Evolutionary conservation across 768 basidiomycete species (phyloP), one percentile per base, ranked within the genome.

Genomic region (Symmetrospora coprosmae): DNA sequence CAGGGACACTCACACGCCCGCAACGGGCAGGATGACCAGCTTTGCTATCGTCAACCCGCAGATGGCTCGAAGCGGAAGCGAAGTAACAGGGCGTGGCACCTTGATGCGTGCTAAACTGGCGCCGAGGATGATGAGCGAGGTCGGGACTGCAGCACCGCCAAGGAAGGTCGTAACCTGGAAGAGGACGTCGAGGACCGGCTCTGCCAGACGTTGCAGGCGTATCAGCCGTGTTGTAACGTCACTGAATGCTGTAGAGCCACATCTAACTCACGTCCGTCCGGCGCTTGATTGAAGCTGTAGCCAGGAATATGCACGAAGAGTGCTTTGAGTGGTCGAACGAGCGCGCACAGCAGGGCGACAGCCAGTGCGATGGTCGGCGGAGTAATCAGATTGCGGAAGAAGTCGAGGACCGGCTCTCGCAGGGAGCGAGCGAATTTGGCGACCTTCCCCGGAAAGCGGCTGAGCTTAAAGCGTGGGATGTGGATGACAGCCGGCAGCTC

Each of bases 161-260:
- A 83, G 74, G 66, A 84, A 84, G 2, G 73, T 71, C 0, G 78
- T 70, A 0, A 79, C 77, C 58, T 83, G 80, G 56, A 81, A 66
- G 35, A 84, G 43, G 64, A 84, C 78, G 0, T 79, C 76, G n/a
- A 84, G 78, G 1, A 82, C 82, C 2, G 83, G 82, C 65, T 78
- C 76, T 0, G 81, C 81, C 64, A 83, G 83, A 0, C 83, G 83
- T 1, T 80, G 79, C 43, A 46, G 43, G 13, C 43, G n/a, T n/a
- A n/a, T n/a, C n/a, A n/a, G n/a, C n/a, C n/a, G n/a, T n/a, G n/a
- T n/a, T n/a, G n/a, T n/a, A n/a, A n/a, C n/a, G n/a, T n/a, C n/a
- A n/a, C n/a, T 46, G 43, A 46, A 23, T 11, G 25, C 43, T 23
- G 9, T 8, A 23, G 43, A 11, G 25, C 13, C 14, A 46, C 25